Evolutionary conservation across 495 filamentous ascomycete genomes (phyloP).

Genomic region (Tuber indicum): DNA sequence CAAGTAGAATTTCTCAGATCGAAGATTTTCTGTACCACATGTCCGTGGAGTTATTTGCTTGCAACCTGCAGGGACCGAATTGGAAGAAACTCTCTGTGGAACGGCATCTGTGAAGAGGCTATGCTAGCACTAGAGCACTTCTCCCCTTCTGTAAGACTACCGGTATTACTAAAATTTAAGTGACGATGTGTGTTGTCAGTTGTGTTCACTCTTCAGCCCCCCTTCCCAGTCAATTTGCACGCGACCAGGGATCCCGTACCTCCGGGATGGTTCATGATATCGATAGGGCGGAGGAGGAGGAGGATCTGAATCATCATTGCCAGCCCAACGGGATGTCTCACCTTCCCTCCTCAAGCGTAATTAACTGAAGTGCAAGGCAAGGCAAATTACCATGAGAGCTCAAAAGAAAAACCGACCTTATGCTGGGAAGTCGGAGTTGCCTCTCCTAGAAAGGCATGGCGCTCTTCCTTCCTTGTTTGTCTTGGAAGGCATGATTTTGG

Average conservation of each 20-base stretch:
- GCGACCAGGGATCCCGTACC: background rate
- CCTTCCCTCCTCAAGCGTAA: background rate
- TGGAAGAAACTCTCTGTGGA: background rate
- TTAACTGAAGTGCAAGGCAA: background rate
- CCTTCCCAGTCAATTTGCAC: background rate
- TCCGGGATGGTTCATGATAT: background rate
- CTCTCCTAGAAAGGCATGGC: background rate
- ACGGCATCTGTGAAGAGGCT: background rate
- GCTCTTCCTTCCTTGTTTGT: background rate
- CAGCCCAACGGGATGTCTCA: background rate
- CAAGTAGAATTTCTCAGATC: background rate
- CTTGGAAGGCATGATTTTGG: background rate
- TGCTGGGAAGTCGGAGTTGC: background rate
- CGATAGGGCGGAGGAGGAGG: background rate
- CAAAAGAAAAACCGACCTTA: background rate
- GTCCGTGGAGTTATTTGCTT: background rate
- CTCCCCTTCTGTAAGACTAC: background rate
- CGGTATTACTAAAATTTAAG: background rate
- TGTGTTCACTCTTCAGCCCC: background rate
- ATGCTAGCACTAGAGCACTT: background rate
- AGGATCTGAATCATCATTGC: background rate
- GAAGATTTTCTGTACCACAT: slow-evolving; percentile 2
- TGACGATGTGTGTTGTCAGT: background rate
- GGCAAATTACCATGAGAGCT: background rate
- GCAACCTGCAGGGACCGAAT: background rate